phyloP scores from a whole-genome alignment of 768 basidiomycete genomes.

The Boletus speciosus region DNA sequence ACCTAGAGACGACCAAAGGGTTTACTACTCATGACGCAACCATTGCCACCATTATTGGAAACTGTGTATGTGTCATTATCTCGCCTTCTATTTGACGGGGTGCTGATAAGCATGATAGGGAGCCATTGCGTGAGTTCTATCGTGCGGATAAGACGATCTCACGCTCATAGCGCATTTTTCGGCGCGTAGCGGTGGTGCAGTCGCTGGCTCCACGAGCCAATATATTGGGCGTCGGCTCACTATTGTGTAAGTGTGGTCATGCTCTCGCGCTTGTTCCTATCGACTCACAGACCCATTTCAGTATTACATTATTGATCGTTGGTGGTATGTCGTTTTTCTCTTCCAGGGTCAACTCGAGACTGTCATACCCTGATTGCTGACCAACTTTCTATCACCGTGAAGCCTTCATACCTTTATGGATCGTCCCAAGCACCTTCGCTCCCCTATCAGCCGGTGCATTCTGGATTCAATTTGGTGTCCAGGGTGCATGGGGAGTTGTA shows the following conservation, averaged over 20 bases:
- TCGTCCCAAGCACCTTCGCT: slow-evolving; percentile 64
- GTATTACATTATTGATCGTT: slow-evolving; percentile 18
- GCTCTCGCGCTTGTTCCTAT: not conserved
- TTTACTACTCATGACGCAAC: slow-evolving; percentile 58
- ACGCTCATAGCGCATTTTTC: not conserved
- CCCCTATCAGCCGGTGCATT: slow-evolving; percentile 80
- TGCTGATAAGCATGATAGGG: slow-evolving; percentile 29
- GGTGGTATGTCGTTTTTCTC: slow-evolving; percentile 42
- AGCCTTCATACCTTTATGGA: slow-evolving; percentile 78
- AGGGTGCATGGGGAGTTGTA: slow-evolving; percentile 88
- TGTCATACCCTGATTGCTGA: not conserved
- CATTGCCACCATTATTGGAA: slow-evolving; percentile 79
- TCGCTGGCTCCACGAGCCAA: slow-evolving; percentile 71
- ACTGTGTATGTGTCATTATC: slow-evolving; percentile 44
- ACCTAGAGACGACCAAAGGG: slow-evolving; percentile 59
- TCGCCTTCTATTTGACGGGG: not conserved
- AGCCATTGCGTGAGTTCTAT: slow-evolving; percentile 40
- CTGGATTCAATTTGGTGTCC: slow-evolving; percentile 82
- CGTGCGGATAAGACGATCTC: slow-evolving; percentile 8
- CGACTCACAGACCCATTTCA: slow-evolving; percentile 8
- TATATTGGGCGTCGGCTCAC: slow-evolving; percentile 79
- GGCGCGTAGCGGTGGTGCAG: slow-evolving; percentile 49
- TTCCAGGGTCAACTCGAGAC: slow-evolving; percentile 20
- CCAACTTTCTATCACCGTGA: not conserved
- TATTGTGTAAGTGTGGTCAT: slow-evolving; percentile 41